A percentile compares a stretch with the other conserved stretches of the same genome.
Evolutionary conservation across 371 early-diverging fungal species (phyloP).

Genomic region (Dichotomocladium elegans): DNA sequence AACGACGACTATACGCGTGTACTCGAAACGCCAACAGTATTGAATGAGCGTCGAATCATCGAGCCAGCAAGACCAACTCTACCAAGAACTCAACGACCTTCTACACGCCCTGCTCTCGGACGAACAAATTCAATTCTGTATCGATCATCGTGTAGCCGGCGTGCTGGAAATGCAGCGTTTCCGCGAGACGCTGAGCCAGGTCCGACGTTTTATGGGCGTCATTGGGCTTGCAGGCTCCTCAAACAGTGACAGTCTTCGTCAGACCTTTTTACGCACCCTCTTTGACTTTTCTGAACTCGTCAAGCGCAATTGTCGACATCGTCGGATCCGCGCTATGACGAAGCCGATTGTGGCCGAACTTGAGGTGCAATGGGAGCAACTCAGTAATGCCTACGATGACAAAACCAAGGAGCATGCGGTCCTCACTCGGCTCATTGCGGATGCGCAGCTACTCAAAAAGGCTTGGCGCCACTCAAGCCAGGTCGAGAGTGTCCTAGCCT

Average conservation of each 20-base stretch:
- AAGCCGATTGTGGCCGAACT: conserved; percentile 9
- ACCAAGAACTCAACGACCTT: conserved; percentile 13
- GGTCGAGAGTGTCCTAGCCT: conserved; percentile 16
- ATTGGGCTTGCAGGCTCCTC: conserved; percentile 6
- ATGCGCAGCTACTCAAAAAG: conserved; percentile 6
- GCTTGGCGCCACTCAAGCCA: conserved; percentile 19
- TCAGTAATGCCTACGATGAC: conserved; percentile 23
- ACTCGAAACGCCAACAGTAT: not conserved
- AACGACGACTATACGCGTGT: not conserved
- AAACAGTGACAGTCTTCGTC: conserved; percentile 10
- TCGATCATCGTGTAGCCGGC: conserved; percentile 13
- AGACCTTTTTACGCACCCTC: conserved; percentile 3
- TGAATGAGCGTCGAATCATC: not conserved
- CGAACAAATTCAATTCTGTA: conserved; percentile 16
- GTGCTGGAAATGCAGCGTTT: conserved; percentile 16
- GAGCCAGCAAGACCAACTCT: not conserved
- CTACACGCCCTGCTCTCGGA: conserved; percentile 11
- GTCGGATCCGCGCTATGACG: conserved; percentile 7
- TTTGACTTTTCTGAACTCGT: conserved; percentile 12
- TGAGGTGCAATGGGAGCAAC: conserved; percentile 20
- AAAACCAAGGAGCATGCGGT: conserved; percentile 23
- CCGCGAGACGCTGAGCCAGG: conserved; percentile 17
- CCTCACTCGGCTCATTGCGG: conserved; percentile 7
- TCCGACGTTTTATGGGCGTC: conserved; percentile 7
- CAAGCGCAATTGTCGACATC: conserved; percentile 12